A percentile compares a stretch with the other conserved stretches of the same genome.
Evolutionary conservation across 345 rosid genomes (phyloP).

Genomic region (Gynandropsis gynandra): DNA sequence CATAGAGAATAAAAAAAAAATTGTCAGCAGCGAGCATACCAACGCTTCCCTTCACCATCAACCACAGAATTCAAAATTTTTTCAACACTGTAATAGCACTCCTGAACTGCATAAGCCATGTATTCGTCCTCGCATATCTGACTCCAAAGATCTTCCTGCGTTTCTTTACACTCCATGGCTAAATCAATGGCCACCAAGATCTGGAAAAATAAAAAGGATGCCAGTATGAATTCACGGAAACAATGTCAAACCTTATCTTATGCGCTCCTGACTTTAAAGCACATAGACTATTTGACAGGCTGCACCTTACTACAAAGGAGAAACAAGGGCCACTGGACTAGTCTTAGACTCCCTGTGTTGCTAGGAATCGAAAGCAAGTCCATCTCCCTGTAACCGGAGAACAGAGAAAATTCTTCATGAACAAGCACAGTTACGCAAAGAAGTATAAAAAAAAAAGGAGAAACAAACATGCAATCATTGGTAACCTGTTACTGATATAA

Average conservation of each 20-base stretch:
- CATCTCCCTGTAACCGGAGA: constrained; percentile 59
- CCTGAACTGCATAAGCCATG: constrained; percentile 95
- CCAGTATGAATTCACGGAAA: constrained; percentile 11
- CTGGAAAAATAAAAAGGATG: constrained; percentile 38
- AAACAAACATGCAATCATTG: constrained; percentile 9
- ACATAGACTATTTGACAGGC: constrained; percentile 18
- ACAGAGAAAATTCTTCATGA: constrained; percentile 4
- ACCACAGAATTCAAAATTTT: constrained; percentile 73
- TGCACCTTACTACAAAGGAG: constrained; percentile 93
- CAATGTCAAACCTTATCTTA: constrained; percentile 5
- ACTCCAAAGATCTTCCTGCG: constrained; percentile 71
- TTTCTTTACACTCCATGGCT: constrained; percentile 87
- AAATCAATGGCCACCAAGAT: constrained; percentile 87
- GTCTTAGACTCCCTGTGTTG: constrained; percentile 82
- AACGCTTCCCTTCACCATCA: constrained; percentile 89
- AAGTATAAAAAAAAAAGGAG: constrained; percentile 14
- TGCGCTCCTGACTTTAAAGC: background rate
- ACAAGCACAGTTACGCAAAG: constrained; percentile 11
- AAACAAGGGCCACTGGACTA: constrained; percentile 99
- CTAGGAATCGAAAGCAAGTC: constrained; percentile 90
- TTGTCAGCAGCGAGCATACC: constrained; percentile 42
- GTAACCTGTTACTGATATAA: constrained; percentile 80
- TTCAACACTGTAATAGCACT: constrained; percentile 85
- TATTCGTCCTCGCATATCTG: constrained; percentile 86
- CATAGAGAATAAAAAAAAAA: constrained; percentile 8